A percentile compares a stretch with the other conserved stretches of the same genome.
Evolutionary conservation across 1,284 basidiomycete species (phyloP).

Genomic region (Uromyces viciae-fabae): DNA sequence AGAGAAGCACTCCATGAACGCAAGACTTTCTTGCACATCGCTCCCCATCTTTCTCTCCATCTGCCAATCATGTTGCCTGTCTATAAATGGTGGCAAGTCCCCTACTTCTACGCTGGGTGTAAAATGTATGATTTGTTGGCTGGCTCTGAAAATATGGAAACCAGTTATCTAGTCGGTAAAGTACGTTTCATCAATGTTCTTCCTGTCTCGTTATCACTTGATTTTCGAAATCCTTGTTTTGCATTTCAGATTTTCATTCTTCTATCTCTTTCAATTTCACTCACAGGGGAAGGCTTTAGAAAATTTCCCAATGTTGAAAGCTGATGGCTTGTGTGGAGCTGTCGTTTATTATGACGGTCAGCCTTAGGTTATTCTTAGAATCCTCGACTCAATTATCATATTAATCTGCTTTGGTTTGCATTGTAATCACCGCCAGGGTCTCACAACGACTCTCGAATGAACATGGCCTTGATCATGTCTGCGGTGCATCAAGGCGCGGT

Average conservation of each 20-base stretch:
- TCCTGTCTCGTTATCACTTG: too few species aligned
- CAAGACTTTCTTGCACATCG: conserved; percentile 87
- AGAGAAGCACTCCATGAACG: conserved; percentile 89
- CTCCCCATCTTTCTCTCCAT: conserved; percentile 86
- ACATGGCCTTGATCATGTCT: conserved; percentile 86
- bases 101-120: conserved; percentile 91
- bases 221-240: background rate
- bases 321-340: conserved; percentile 85
- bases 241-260: background rate
- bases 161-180: conserved; percentile 87
- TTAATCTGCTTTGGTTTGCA: background rate
- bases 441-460: conserved; percentile 98
- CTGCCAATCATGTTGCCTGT: conserved; percentile 91
- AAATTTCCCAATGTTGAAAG: conserved; percentile 92
- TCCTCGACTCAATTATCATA: background rate
- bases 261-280: background rate
- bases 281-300: conserved; percentile 75
- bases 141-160: conserved; percentile 94
- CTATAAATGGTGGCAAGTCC: conserved; percentile 94
- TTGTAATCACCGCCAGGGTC: conserved; percentile 63
- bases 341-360: conserved; percentile 94
- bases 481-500: conserved; percentile 88
- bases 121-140: conserved; percentile 95
- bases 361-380: conserved; percentile 47
- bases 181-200: background rate